These are phyloP conservation scores for Aureobasidium sp. DNA, from an alignment of 2,329 filamentous ascomycete species.

Conservation along the genomic window DNA sequence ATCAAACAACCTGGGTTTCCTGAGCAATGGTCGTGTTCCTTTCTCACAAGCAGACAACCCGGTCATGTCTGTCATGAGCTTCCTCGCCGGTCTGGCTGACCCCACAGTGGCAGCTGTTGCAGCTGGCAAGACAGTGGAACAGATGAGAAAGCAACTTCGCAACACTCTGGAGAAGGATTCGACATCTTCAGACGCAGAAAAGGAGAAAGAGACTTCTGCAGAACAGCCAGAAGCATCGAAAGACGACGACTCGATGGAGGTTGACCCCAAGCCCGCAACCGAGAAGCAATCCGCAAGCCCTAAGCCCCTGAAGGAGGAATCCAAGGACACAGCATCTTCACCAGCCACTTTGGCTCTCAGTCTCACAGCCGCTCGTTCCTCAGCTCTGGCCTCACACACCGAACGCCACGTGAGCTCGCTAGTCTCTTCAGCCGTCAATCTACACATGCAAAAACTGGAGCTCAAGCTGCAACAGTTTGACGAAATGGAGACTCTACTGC, in stretches of 20 bases:
- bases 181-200: slow-evolving; percentile 45
- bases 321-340: slow-evolving; percentile 29
- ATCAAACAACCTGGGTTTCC: slow-evolving; percentile 58
- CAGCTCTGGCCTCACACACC: slow-evolving; percentile 86
- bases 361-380: slow-evolving; percentile 74
- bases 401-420: slow-evolving; percentile 94
- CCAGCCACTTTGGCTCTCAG: slow-evolving; percentile 72
- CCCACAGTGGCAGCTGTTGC: slow-evolving; percentile 85
- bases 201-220: slow-evolving; percentile 31
- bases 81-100: slow-evolving; percentile 84
- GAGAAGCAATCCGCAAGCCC: not conserved
- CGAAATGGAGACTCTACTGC: slow-evolving; percentile 87
- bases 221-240: slow-evolving; percentile 44
- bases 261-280: slow-evolving; percentile 48
- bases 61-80: slow-evolving; percentile 91
- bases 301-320: slow-evolving; percentile 39
- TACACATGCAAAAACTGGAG: slow-evolving; percentile 92
- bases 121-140: slow-evolving; percentile 76
- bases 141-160: slow-evolving; percentile 72
- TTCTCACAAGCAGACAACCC: slow-evolving; percentile 93
- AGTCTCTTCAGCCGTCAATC: slow-evolving; percentile 84
- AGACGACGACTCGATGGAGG: slow-evolving; percentile 50
- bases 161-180: slow-evolving; percentile 62
- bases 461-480: slow-evolving; percentile 93
- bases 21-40: slow-evolving; percentile 67